Evolutionary conservation across 306 rosid genomes (phyloP).

Genomic region (Lathyrus tuberosus): DNA sequence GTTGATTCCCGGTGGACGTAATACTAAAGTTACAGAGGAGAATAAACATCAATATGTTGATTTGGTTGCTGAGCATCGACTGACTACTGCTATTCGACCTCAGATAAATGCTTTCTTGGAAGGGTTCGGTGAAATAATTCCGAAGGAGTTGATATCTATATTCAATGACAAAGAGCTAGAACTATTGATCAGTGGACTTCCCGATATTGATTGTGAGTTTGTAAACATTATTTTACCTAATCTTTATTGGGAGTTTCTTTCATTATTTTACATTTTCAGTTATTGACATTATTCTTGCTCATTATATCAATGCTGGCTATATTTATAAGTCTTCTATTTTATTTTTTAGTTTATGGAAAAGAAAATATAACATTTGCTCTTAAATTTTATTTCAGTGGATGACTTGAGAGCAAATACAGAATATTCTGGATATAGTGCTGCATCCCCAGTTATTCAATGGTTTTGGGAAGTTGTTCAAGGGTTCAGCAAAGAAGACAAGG

Average conservation of each 20-base stretch:
- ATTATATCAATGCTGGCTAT: slow-evolving; percentile 2
- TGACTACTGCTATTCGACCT: slow-evolving; percentile 96
- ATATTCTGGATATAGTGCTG: slow-evolving; percentile 88
- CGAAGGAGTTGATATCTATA: slow-evolving; percentile 75
- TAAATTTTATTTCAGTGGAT: slow-evolving; percentile 73
- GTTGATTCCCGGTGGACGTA: slow-evolving; percentile 92
- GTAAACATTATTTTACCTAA: neutral
- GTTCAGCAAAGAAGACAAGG: slow-evolving; percentile 96
- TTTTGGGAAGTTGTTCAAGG: slow-evolving; percentile 94
- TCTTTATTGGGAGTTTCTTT: slow-evolving; percentile 57
- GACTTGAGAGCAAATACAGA: slow-evolving; percentile 96
- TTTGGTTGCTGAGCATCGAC: slow-evolving; percentile 86
- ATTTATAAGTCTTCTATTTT: neutral
- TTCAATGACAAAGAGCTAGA: slow-evolving; percentile 94
- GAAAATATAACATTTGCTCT: slow-evolving; percentile 31
- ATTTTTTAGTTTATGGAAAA: slow-evolving; percentile 6
- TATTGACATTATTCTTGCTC: slow-evolving; percentile 4
- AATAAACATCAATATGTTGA: slow-evolving; percentile 93
- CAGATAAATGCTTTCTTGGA: slow-evolving; percentile 92
- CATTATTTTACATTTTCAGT: neutral
- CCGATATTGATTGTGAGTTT: slow-evolving; percentile 89
- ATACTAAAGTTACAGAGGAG: slow-evolving; percentile 93
- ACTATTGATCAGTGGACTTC: slow-evolving; percentile 91
- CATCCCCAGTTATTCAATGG: slow-evolving; percentile 89
- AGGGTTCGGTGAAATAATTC: slow-evolving; percentile 77